Evolutionary conservation across 345 rosid species (phyloP).

Genomic region (Sapria himalayana): DNA sequence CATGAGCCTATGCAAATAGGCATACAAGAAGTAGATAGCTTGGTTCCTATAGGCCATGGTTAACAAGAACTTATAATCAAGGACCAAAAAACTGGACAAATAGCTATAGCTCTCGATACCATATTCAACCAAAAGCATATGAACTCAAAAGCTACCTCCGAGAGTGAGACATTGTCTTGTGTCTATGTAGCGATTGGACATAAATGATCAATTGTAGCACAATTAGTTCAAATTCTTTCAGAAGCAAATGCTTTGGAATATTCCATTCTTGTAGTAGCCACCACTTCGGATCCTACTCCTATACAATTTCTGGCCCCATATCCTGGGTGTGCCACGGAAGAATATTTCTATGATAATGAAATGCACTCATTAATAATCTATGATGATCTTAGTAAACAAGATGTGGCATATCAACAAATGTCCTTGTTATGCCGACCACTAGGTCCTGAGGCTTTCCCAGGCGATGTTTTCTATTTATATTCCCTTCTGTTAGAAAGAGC

Average conservation of each 20-base stretch:
- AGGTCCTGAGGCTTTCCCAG: background rate
- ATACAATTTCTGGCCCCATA: constrained; percentile 1
- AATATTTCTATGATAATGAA: background rate
- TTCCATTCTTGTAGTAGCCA: background rate
- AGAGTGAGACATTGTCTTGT: constrained; percentile 5
- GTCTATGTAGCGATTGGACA: background rate
- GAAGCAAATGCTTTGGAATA: background rate
- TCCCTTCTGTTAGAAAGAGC: constrained; percentile 5
- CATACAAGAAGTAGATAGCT: too few relatives aligned
- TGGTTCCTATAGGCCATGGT: background rate
- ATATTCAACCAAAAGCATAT: constrained; percentile 8
- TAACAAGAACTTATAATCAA: constrained; percentile 6
- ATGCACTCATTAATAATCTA: background rate
- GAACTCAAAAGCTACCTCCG: constrained; percentile 5
- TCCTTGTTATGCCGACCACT: background rate
- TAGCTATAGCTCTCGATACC: constrained; percentile 4
- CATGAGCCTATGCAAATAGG: background rate
- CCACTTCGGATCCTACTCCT: background rate
- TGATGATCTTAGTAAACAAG: background rate
- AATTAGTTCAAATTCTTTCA: background rate
- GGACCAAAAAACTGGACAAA: constrained; percentile 4
- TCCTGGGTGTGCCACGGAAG: background rate
- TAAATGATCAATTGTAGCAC: background rate
- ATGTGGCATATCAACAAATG: background rate
- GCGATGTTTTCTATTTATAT: constrained; percentile 3